A percentile compares a stretch with the other conserved stretches of the same genome.
phyloP scores from a whole-genome alignment of 75 land plant genomes.

The Selaginella tamariscina region DNA sequence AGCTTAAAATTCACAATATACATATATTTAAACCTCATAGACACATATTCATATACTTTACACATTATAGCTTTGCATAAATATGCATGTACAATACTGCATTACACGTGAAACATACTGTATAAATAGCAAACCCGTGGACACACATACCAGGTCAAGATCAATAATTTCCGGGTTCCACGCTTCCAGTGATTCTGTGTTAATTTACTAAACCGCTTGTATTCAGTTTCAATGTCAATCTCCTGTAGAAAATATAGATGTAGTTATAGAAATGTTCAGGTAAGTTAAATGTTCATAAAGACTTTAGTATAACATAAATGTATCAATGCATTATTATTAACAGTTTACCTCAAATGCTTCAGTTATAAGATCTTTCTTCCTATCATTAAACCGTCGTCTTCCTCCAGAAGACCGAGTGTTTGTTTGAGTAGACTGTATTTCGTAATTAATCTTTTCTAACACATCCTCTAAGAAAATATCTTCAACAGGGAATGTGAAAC shows the following conservation, averaged over 20 bases:
- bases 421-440: constrained; percentile 32
- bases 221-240: constrained; percentile 49
- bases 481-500: constrained; percentile 76
- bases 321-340: no score
- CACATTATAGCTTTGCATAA: no score
- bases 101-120: no score
- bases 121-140: neutral
- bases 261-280: neutral
- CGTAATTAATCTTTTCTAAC: constrained; percentile 57
- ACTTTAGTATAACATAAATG: no score
- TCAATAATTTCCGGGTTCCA: constrained; percentile 69
- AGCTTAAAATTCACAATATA: neutral
- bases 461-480: constrained; percentile 87
- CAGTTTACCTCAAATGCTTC: constrained; percentile 68
- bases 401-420: constrained; percentile 21
- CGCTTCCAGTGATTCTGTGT: constrained; percentile 67
- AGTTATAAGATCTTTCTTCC: constrained; percentile 48
- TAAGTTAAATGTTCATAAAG: neutral
- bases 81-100: no score
- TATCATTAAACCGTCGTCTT: constrained; percentile 24
- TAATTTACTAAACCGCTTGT: constrained; percentile 39
- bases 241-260: constrained; percentile 32
- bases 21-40: no score
- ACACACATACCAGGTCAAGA: constrained; percentile 55
- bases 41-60: no score